Base-by-base conservation (phyloP, 306 rosid species). In the Cyamopsis tetragonoloba region DNA sequence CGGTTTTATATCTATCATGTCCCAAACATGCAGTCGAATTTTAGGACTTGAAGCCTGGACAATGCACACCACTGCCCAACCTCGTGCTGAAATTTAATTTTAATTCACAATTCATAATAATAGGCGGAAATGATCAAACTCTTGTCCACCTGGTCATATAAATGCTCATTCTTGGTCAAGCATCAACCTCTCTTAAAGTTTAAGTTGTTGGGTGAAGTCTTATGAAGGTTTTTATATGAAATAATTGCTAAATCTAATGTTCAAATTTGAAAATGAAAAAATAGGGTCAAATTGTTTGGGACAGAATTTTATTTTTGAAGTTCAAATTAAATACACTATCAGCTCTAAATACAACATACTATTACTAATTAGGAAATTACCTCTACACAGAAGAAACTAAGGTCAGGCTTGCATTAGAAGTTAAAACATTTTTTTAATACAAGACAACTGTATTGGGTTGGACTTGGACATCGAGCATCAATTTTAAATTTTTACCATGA, bases 391-490 rank as follows among this genome's bases (percentile, higher is more conserved):
- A 44, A 32, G 39, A 41, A 41, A 42, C 15, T 64, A 55, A 34
- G 38, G 34, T 30, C 67, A 26, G 24, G 37, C 41, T 24, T 38
- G 3, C 35, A 66, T 8, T 34, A 32, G 15, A 54, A 65, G 20
- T 44, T 66, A 7, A 65, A 65, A 46, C 61, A 6, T 14, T 28
- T 4, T 57, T n/a, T 60, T 26, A 56, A 18, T 48, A 47, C 63
- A 27, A 48, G 38, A 34, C 19, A 37, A 58, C 30, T n/a, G n/a
- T n/a, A 37, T 32, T 18, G 20, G 6, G 28, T 48, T 47, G 55
- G 55, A 50, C 70, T 48, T 47, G 55, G 55, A 50, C 70, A 38
- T 62, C 73, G 34, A 22, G 47, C 47, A 38, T 70, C 26, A 5
- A 32, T 43, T n/a, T 19, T 19, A 13, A 7, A 18, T 3, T 4